Evolutionary conservation across 768 basidiomycete genomes (phyloP).

Genomic region (Cubamyces lactineus): DNA sequence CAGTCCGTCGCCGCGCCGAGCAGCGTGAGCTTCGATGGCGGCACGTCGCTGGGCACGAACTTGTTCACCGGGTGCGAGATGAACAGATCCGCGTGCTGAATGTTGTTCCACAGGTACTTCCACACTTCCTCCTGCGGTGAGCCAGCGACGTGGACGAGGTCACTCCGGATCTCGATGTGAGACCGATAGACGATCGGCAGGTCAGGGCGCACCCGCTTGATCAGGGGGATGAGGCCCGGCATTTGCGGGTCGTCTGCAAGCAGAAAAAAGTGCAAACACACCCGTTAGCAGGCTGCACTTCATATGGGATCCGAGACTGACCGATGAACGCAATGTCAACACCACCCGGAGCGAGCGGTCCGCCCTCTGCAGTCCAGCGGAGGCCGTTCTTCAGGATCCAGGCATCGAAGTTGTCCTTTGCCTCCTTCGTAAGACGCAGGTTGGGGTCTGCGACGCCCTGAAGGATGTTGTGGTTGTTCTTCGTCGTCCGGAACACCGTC

Average conservation of each 20-base stretch:
- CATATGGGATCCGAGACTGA: slow-evolving; percentile 32
- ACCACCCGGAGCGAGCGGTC: slow-evolving; percentile 80
- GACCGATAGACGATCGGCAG: slow-evolving; percentile 92
- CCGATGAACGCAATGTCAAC: slow-evolving; percentile 91
- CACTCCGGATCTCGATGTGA: slow-evolving; percentile 87
- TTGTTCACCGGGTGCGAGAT: slow-evolving; percentile 93
- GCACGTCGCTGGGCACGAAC: slow-evolving; percentile 89
- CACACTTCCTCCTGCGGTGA: slow-evolving; percentile 92
- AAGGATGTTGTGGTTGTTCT: slow-evolving; percentile 94
- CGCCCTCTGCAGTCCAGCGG: slow-evolving; percentile 85
- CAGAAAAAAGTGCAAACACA: neutral
- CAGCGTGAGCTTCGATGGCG: slow-evolving; percentile 66
- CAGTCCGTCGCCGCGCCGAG: slow-evolving; percentile 87
- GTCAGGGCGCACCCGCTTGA: slow-evolving; percentile 81
- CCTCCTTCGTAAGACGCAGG: slow-evolving; percentile 75
- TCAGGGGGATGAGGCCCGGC: slow-evolving; percentile 92
- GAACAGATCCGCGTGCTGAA: slow-evolving; percentile 88
- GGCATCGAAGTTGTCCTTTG: slow-evolving; percentile 78
- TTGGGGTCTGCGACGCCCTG: slow-evolving; percentile 88
- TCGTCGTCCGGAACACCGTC: slow-evolving; percentile 88
- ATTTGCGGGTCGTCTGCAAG: slow-evolving; percentile 84
- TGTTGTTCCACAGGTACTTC: slow-evolving; percentile 94
- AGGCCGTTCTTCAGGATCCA: slow-evolving; percentile 92
- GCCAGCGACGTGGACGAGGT: slow-evolving; percentile 78
- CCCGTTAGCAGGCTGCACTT: neutral